Conservation (phyloP, 192 early-diverging fungal genomes). For the Oehlia diaphana region DNA sequence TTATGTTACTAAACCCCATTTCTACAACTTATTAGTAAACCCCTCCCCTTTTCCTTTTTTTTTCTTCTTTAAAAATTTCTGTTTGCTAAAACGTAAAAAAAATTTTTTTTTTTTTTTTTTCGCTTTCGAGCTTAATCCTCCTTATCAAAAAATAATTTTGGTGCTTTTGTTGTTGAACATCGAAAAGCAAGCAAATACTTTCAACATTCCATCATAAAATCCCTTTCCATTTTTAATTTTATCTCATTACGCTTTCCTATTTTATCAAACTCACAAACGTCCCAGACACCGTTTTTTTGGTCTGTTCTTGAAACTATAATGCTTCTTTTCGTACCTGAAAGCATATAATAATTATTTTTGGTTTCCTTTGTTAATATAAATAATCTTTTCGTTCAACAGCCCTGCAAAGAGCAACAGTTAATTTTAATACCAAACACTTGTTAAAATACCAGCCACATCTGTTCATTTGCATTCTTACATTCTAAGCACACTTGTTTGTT, state of each 20-base stretch:
- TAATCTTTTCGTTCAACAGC: not conserved
- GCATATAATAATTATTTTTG: not conserved
- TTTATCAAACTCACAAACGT: not conserved
- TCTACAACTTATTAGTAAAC: not conserved
- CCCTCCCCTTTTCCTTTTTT: not conserved
- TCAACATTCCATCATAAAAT: not conserved
- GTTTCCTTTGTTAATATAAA: not conserved
- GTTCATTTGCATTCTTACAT: not conserved
- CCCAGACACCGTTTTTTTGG: not conserved
- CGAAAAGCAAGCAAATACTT: conserved; percentile 17
- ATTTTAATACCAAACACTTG: not conserved
- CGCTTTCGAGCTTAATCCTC: not conserved
- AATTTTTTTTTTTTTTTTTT: not conserved
- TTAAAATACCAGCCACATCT: not conserved
- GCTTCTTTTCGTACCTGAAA: not conserved
- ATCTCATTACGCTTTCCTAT: not conserved
- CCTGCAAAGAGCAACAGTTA: not conserved
- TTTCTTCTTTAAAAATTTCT: not conserved
- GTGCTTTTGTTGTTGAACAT: conserved; percentile 24
- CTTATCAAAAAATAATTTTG: not conserved
- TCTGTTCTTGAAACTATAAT: conserved; percentile 12
- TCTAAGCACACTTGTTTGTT: too few species aligned
- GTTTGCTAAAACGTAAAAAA: not conserved
- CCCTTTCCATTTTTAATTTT: not conserved
- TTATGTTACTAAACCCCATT: too few species aligned